These are phyloP conservation scores for Claviceps pusilla DNA, from an alignment of 2,329 filamentous ascomycete genomes.

Conservation along the genomic window DNA sequence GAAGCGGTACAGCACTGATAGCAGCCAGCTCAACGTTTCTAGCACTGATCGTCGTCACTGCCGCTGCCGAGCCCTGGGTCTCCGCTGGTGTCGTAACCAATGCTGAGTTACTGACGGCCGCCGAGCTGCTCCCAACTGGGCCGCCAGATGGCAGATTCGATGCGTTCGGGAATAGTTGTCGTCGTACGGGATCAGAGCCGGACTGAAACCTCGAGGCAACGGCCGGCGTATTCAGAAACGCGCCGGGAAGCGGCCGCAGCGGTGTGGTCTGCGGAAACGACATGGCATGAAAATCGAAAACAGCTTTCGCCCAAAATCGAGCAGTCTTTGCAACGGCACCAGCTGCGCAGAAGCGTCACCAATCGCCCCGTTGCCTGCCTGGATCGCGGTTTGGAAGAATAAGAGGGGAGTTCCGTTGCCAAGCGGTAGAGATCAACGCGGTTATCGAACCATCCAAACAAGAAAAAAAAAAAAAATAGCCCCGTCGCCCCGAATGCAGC, in stretches of 20 bases:
- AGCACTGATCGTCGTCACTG: slow-evolving; percentile 13
- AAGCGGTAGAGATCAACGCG: slow-evolving; percentile 2
- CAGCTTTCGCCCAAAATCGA: background rate
- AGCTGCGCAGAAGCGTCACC: background rate
- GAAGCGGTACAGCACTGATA: slow-evolving; percentile 24
- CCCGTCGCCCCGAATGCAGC: background rate
- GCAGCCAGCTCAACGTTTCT: slow-evolving; percentile 16
- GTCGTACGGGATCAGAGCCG: slow-evolving; percentile 31
- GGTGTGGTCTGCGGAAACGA: slow-evolving; percentile 47
- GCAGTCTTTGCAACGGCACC: background rate
- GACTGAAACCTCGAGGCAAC: slow-evolving; percentile 33
- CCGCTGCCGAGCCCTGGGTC: slow-evolving; percentile 2
- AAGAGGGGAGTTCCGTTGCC: background rate
- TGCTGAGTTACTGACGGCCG: slow-evolving; percentile 7
- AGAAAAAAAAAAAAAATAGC: background rate
- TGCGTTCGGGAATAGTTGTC: slow-evolving; percentile 31
- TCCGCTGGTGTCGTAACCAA: background rate
- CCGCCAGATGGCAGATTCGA: slow-evolving; percentile 12
- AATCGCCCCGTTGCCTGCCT: background rate
- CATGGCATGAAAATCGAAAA: slow-evolving; percentile 25
- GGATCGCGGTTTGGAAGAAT: background rate
- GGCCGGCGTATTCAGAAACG: slow-evolving; percentile 62
- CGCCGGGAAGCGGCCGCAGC: slow-evolving; percentile 57
- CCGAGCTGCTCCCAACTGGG: slow-evolving; percentile 5
- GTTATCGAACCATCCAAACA: slow-evolving; percentile 4